Evolutionary conservation across 2,329 filamentous ascomycete genomes (phyloP).

Genomic region (Aureobasidium namibiae): DNA sequence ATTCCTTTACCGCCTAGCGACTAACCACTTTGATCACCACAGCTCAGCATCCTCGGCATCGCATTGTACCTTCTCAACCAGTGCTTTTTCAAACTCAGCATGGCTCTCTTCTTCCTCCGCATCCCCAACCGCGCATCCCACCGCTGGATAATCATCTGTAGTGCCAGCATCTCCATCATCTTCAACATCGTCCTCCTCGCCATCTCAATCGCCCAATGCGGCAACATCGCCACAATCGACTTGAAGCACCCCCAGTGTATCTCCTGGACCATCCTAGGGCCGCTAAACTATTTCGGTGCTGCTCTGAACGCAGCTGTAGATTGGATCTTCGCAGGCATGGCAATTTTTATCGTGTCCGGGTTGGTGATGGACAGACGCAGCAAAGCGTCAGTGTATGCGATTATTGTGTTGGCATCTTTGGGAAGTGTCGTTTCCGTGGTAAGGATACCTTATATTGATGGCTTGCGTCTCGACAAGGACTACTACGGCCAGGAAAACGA

Average conservation of each 20-base stretch:
- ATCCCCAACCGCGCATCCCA: conserved; percentile 5
- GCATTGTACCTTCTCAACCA: conserved; percentile 13
- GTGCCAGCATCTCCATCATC: conserved; percentile 3
- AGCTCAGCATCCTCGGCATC: conserved; percentile 6
- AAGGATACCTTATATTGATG: conserved; percentile 13
- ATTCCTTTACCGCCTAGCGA: background rate
- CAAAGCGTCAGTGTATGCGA: conserved; percentile 4
- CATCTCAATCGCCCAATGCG: conserved; percentile 14
- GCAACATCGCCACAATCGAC: conserved; percentile 5
- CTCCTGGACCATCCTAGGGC: conserved; percentile 10
- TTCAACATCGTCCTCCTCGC: conserved; percentile 13
- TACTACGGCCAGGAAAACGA: conserved; percentile 13
- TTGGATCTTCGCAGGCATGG: conserved; percentile 12
- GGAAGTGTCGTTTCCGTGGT: conserved; percentile 11
- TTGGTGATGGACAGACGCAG: background rate
- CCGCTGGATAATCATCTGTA: conserved; percentile 6
- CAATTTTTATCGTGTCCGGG: conserved; percentile 10
- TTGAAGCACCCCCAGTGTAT: conserved; percentile 1
- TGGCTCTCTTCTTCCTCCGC: conserved; percentile 15
- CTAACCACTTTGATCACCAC: background rate
- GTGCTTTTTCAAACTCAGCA: conserved; percentile 13
- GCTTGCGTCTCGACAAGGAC: background rate
- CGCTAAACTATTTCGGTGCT: conserved; percentile 13
- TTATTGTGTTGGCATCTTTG: conserved; percentile 5
- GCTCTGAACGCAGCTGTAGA: conserved; percentile 12